Evolutionary conservation across 208 protist genomes (phyloP).

Genomic region (Crithidia brevicula): DNA sequence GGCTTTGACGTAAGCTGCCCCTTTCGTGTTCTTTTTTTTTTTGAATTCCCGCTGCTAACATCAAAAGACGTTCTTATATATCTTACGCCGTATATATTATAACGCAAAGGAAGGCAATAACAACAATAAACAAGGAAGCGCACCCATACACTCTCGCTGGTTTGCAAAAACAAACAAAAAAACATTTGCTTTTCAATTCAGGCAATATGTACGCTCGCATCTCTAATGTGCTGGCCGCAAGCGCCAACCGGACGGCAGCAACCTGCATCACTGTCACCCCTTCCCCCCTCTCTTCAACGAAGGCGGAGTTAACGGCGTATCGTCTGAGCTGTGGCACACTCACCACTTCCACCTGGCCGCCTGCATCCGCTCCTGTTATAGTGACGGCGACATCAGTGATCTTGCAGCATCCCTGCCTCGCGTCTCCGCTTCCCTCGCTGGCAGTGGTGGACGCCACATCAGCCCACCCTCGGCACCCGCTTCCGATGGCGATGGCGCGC

Average conservation of each 20-base stretch:
- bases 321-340: slow-evolving; percentile 1
- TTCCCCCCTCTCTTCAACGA: not conserved
- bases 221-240: slow-evolving; percentile 5
- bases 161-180: not conserved
- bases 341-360: slow-evolving; percentile 13
- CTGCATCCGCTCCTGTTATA: not conserved
- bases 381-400: slow-evolving; percentile 5
- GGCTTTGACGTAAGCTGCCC: not conserved
- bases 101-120: no score
- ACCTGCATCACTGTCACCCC: not conserved
- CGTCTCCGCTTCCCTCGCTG: not conserved
- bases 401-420: not conserved
- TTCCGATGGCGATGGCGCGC: not conserved
- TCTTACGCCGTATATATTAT: no score
- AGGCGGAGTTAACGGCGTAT: not conserved
- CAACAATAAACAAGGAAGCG: no score
- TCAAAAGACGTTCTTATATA: no score
- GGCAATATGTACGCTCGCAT: slow-evolving; percentile 10
- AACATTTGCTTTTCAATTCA: not conserved
- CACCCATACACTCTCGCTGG: not conserved
- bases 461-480: slow-evolving; percentile 6
- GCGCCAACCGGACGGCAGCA: not conserved
- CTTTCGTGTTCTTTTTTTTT: not conserved
- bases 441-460: not conserved
- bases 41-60: not conserved